Base-by-base conservation (phyloP, 2,329 filamentous ascomycete species). In the Aspergillus fructus region DNA sequence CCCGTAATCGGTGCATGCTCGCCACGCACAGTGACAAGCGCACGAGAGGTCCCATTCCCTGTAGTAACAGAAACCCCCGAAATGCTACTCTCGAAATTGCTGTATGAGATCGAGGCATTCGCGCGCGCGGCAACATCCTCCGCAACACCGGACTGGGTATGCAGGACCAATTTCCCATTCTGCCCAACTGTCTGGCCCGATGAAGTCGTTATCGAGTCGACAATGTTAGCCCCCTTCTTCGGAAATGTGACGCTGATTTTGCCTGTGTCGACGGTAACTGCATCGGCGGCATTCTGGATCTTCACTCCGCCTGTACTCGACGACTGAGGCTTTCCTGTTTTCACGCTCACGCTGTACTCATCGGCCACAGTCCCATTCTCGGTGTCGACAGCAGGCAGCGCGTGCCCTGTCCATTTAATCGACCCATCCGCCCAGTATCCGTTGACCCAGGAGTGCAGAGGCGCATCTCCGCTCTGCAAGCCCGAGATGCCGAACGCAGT, bases 331-430 rank as follows among this genome's bases (percentile, higher is more conserved):
- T 12, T 23, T n/a, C 49, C 49, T 5, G 30, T n/a, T 15, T 15
- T 5, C 19, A 33, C 52, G 23, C 13, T 27, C 2, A 48, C 52
- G 4, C 19, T 42, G 11, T 42, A 54, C 17, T 23, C 45, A 9
- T 41, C 74, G 3, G 73, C 66, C 2, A 76, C 8, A 4, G 27
- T 30, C 8, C 27, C 27, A 30, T 30, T 30, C 9, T 9, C 66
- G 0, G 62, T 64, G 2, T 78, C 76, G 0, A 75, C 76, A 5
- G 72, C 77, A 12, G 77, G 68, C 43, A 86, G 72, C 0, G 84
- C 83, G 63, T 86, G 84, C 0, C 78, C 83, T 3, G 81, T 84
- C 84, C 84, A 87, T 64, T 86, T 86, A 53, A 85, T 75, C 0
- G 84, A 85, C 24, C 81, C 82, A 68, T 87, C 84, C 1, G 79